Evolutionary conservation across 768 basidiomycete genomes (phyloP), one percentile per base, ranked within the genome.

Genomic region (Amanita brunnescens): DNA sequence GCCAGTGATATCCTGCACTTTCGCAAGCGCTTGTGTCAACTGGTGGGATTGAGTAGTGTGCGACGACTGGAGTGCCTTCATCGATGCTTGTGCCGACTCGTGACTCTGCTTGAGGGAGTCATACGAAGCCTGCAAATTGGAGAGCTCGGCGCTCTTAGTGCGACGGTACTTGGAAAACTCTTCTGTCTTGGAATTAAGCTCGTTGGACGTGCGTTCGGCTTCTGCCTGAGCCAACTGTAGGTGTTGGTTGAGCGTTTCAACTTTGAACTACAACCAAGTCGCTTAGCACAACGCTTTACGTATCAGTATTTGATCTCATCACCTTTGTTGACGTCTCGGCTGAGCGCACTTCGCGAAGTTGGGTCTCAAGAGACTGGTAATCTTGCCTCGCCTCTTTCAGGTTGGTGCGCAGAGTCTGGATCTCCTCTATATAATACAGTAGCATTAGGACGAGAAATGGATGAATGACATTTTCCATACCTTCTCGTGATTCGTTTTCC

Each of bases 151-250:
- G 55, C 88, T 87, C 67, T 91, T 91, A 23, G 78, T 71, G 33
- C 87, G 85, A 47, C 92, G 78, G 63, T 90, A 90, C 61, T 80
- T 87, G 5, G 87, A 77, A 58, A 84, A 93, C 59, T 93, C 86
- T 52, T 92, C 89, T 5, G 83, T 79, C 64, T 91, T 87, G 51
- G 76, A 64, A 2, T 72, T 69, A 47, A 93, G 77, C 59, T 93
- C 89, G 14, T 71, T 64, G 56, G 78, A 81, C 20, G 79, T 71
- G 42, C 89, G 86, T 51, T 88, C 78, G 13, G 79, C 78, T 67
- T 96, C 92, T 0, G 79, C 73, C 64, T 85, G 81, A 3, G 89
- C 75, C 3, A 92, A 79, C 54, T 84, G 67, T 6, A 94, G 71
- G 66, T 94, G 90, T 67, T 93, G 90, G 4, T 82, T 74, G 12